Evolutionary conservation across 2,329 filamentous ascomycete species (phyloP), one percentile per base, ranked within the genome.

Genomic region (Fusarium sp.): DNA sequence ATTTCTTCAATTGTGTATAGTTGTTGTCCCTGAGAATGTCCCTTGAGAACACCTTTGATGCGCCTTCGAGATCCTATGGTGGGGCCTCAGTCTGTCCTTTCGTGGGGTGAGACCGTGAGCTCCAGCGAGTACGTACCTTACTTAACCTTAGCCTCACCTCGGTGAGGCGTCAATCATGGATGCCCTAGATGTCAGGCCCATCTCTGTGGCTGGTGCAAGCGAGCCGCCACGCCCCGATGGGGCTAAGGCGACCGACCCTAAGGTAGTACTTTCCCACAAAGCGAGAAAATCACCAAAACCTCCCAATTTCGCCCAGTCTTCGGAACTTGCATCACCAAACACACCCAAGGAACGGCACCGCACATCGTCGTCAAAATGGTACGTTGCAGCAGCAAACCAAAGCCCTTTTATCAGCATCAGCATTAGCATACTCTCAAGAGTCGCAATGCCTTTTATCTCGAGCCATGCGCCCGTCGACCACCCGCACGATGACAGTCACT

Each of bases 341-440:
- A 75, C 73, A 75, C 73, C 74, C 71, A 75, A 74, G 68, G 67
- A 72, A 79, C 77, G 76, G 75, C 76, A 77, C 73, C 75, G 67
- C 75, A 76, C 72, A 77, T 72, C 73, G 77, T 78, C 78, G 80
- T 77, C 79, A 82, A 81, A 76, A 82, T 82, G 80, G 80, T 79
- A 78, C 61, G 77, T 77, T 68, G 53, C 24, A 45, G 44, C 66
- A 62, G 34, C 65, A 68, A 56, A 25, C 61, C 49, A 67, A 54
- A 64, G 53, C 43, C 57, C 55, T 44, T 34, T 54, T 31, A 48
- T 44, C 49, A 61, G 25, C 46, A 47, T 47, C 42, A 53, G 25
- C 34, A 53, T 35, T 43, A 64, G 35, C 41, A 47, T 42, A n/a
- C 36, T 53, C 43, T 31, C 48, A 8, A 26, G 42, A 43, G 26